These are phyloP conservation scores for Vitellaria paradoxa DNA, from an alignment of 179 eudicot species.

Conservation along the genomic window DNA sequence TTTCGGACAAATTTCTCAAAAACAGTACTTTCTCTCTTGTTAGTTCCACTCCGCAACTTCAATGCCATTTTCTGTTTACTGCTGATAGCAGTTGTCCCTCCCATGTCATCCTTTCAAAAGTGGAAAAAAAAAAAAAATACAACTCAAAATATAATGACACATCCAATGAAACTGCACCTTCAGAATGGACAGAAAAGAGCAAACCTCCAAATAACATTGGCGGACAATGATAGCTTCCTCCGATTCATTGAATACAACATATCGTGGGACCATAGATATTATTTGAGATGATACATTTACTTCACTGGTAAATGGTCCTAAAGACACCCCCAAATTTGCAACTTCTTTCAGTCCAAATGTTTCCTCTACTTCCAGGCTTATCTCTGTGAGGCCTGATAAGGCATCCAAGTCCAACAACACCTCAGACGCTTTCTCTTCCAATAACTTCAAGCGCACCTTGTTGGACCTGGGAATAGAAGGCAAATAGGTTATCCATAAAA, in stretches of 20 bases:
- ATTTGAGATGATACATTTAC: constrained; percentile 50
- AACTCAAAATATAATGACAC: constrained; percentile 7
- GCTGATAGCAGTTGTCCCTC: constrained; percentile 45
- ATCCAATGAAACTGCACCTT: constrained; percentile 8
- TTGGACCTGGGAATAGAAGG: constrained; percentile 48
- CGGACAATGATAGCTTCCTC: constrained; percentile 58
- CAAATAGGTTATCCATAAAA: background rate
- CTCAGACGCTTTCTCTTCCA: constrained; percentile 60
- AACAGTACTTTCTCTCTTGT: constrained; percentile 40
- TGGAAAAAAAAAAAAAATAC: background rate
- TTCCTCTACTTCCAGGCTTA: constrained; percentile 55
- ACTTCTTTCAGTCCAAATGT: constrained; percentile 41
- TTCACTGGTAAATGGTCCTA: constrained; percentile 55
- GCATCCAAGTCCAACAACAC: constrained; percentile 83
- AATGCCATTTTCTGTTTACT: constrained; percentile 72
- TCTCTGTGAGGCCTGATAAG: constrained; percentile 84
- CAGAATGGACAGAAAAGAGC: constrained; percentile 8
- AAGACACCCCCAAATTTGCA: constrained; percentile 77
- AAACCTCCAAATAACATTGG: constrained; percentile 81
- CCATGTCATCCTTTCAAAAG: constrained; percentile 57
- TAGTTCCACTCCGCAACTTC: constrained; percentile 43
- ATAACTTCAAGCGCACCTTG: constrained; percentile 56
- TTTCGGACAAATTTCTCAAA: constrained; percentile 69
- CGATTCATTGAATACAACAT: constrained; percentile 73
- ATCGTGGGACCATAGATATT: constrained; percentile 75